Evolutionary conservation across 1,139 yeast species (phyloP), one percentile per base, ranked within the genome.

Genomic region (Scheffersomyces parashehatae): DNA sequence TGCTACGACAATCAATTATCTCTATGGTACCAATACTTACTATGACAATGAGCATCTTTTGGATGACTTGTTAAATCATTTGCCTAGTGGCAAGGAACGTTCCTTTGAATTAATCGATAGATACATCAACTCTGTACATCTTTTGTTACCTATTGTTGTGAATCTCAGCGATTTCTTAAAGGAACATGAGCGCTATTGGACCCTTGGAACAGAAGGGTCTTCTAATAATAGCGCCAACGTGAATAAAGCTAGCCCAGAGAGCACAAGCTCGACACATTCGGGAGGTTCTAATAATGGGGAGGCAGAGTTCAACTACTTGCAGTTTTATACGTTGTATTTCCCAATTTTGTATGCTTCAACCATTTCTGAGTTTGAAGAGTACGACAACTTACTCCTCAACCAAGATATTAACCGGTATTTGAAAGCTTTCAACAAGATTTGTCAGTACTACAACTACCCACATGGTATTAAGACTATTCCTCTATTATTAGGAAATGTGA

Each of bases 321-420:
- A 75, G 48, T 77, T 78, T 51, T 70, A 73, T 50, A 67, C 77
- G 3, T 55, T 77, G 10, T 69, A 76, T 49, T 76, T 77, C 48
- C 82, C 83, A 0, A 69, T 79, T 3, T 53, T 77, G 14, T 78
- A 77, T 54, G 82, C 82, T 2, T 73, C 82, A 3, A 73, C 80
- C 3, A 77, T 77, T 30, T 75, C 82, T 11, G 81, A 77, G 53
- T 78, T 78, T 51, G 82, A 78, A 54, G 82, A 78, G 53, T 77
- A 70, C 46, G 79, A 74, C 49, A 73, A 73, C 45, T 54, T 73
- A 24, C 55, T 73, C 41, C 58, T 78, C 42, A 74, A 76, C 48
- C 78, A 76, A 51, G 82, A 78, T 47, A 75, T 77, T 38, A 72
- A 74, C 53, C 70, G 65, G 43, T 77, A 76, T 49, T 59, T 77